Evolutionary conservation across 441 rosid genomes (phyloP).

Genomic region (Populus hybrid): DNA sequence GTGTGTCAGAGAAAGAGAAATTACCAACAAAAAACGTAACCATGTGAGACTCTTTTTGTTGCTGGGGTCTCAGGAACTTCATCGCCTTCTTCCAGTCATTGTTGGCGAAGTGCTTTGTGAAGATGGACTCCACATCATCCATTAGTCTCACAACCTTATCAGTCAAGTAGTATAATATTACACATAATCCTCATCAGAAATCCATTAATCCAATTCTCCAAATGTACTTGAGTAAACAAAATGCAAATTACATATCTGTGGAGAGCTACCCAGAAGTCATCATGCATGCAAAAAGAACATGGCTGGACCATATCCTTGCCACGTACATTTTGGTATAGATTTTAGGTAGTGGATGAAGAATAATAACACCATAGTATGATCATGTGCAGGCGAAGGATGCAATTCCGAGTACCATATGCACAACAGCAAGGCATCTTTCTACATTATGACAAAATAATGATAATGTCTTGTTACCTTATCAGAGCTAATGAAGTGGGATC

Average conservation of each 20-base stretch:
- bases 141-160: constrained; percentile 75
- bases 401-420: background rate
- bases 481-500: constrained; percentile 83
- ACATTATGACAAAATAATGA: background rate
- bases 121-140: constrained; percentile 98
- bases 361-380: background rate
- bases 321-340: background rate
- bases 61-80: constrained; percentile 92
- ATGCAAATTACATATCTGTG: background rate
- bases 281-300: too few species aligned
- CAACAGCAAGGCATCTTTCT: too few species aligned
- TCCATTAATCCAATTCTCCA: background rate
- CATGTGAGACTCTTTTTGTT: constrained; percentile 87
- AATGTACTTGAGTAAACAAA: background rate
- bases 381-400: background rate
- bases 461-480: constrained; percentile 61
- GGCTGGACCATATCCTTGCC: background rate
- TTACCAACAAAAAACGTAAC: constrained; percentile 96
- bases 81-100: constrained; percentile 95
- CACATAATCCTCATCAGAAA: background rate
- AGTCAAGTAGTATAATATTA: constrained; percentile 21
- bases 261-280: background rate
- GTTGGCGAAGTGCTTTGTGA: constrained; percentile 90
- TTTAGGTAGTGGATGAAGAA: background rate
- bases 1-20: background rate